A percentile compares a stretch with the other conserved stretches of the same genome.
Conservation (phyloP, 345 rosid genomes). For the Eucalyptus pumila region DNA sequence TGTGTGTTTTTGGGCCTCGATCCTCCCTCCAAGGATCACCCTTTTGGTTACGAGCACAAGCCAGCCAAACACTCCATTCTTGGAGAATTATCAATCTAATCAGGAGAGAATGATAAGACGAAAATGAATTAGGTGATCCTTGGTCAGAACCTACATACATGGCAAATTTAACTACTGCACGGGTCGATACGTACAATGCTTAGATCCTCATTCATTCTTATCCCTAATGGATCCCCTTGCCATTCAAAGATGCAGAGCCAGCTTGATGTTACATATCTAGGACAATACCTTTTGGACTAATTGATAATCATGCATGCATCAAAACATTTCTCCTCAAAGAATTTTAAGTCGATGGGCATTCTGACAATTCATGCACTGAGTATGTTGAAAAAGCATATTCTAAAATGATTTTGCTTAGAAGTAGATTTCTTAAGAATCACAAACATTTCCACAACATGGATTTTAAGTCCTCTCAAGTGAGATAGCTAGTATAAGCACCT, state of each 20-base stretch:
- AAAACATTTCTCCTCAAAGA: neutral
- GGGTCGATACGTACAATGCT: too few species aligned
- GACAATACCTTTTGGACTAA: neutral
- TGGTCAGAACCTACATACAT: neutral
- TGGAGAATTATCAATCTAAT: neutral
- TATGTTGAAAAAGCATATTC: neutral
- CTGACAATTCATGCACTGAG: neutral
- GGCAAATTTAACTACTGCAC: neutral
- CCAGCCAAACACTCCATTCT: neutral
- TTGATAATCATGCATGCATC: neutral
- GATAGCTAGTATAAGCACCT: too few species aligned
- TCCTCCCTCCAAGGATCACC: neutral
- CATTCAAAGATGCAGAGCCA: neutral
- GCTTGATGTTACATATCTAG: neutral
- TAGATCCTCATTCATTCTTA: neutral
- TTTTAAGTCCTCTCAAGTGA: neutral
- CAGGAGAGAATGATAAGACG: neutral
- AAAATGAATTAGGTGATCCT: neutral
- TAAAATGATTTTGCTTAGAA: neutral
- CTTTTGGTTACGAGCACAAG: neutral
- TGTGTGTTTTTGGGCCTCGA: neutral
- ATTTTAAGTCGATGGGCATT: neutral
- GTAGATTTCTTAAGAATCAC: neutral
- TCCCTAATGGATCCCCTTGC: neutral
- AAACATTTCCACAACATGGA: neutral